Evolutionary conservation across 2,329 filamentous ascomycete genomes (phyloP), one percentile per base, ranked within the genome.

Genomic region (Sclerotinia minor): DNA sequence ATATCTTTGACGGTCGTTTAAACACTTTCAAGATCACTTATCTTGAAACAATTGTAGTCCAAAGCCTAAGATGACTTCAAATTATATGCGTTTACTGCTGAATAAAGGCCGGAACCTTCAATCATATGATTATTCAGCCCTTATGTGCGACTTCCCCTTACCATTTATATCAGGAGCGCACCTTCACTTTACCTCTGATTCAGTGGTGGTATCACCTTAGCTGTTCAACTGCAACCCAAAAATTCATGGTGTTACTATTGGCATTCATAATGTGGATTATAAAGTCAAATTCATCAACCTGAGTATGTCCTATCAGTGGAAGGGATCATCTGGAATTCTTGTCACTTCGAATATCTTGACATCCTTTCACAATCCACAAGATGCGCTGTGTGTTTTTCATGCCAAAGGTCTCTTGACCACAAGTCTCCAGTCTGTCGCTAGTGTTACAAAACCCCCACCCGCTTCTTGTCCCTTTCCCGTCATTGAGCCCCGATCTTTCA

Each of bases 391-490:
- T 45, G 5, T 52, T 17, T 38, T 15, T 35, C 35, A 52, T 32
- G 15, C 26, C 4, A 44, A 13, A n/a, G 32, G 65, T 49, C 38
- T 52, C 50, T 45, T 67, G 26, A 26, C 47, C 65, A 52, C 38
- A 11, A 44, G 15, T 26, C n/a, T 32, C 5, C 35, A 53, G 24
- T 61, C 65, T 9, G 8, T 63, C 47, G 21, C 45, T 21, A 52
- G n/a, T 24, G 45, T 47, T 3, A 61, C 21, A 61, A 63, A 45
- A 21, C 6, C 47, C 32, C 29, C 26, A 21, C 8, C 35, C 8
- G 11, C 60, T 21, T 63, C 67, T 41, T 64, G 71, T 9, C 68
- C 65, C 19, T 64, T 72, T 19, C 26, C 60, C 6, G 67, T 71
- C 9, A 71, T 65, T 26, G 47, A 67, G n/a, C 29, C 70, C 17